Evolutionary conservation across 371 early-diverging fungal species (phyloP), one percentile per base, ranked within the genome.

Genomic region (Rhizopus arrhizus): DNA sequence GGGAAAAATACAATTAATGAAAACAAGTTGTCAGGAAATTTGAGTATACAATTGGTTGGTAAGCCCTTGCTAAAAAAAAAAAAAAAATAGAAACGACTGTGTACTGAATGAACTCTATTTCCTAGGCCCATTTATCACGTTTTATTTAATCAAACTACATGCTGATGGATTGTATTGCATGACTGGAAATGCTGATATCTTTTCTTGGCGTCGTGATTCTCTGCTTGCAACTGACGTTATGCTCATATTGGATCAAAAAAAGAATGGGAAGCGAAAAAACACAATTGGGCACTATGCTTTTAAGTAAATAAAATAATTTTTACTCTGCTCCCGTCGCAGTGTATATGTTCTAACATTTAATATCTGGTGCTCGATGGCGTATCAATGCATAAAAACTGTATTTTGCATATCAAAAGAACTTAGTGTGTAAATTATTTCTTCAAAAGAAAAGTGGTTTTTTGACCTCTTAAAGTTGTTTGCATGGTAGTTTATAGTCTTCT

Each of bases 111-210:
- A 50, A 13, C 43, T 53, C 53, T 53, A 61, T 55, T 62, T 65
- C 36, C 49, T 59, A 62, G 60, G 49, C 28, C 57, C 57, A 8
- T 63, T 15, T 31, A 65, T 63, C 45, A 46, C 49, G 11, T 60
- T 70, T 54, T 70, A 70, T 61, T 61, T 66, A 49, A 70, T 66
- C 45, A 48, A 66, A 48, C 57, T 71, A 47, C 40, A 64, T 33
- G 52, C 63, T 53, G 66, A 65, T 65, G 66, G 66, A 34, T 28
- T 70, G 34, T 63, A 70, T 42, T 50, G 48, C 38, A 66, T 70
- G 64, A 64, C 70, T 46, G 66, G 66, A 63, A 42, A 53, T 58
- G 43, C 53, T 56, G 57, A 59, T 58, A 15, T 58, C 41, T 65
- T 40, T 56, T 53, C 55, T 46, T 58, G 64, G 54, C 38, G 38